Evolutionary conservation across 208 protist species (phyloP).

Genomic region (Strigomonas galati): DNA sequence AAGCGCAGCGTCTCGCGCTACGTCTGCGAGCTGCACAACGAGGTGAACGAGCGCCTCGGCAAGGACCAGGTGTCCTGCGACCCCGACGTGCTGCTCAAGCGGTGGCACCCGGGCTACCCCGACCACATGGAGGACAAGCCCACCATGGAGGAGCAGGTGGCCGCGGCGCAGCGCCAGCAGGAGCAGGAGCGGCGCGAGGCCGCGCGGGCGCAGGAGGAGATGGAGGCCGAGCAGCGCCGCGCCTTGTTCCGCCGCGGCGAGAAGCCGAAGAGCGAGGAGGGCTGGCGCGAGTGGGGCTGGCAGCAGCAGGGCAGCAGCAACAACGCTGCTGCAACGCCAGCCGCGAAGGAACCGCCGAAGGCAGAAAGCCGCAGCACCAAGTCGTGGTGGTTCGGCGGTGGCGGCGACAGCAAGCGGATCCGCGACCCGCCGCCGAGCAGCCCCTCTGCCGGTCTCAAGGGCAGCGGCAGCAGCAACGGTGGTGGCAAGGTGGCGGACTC

Average conservation of each 20-base stretch:
- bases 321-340: background rate
- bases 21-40: slow-evolving; percentile 88
- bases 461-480: background rate
- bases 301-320: slow-evolving; percentile 11
- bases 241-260: background rate
- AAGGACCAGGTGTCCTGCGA: slow-evolving; percentile 78
- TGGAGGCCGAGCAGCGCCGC: slow-evolving; percentile 8
- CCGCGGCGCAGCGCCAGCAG: slow-evolving; percentile 18
- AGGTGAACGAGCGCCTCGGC: slow-evolving; percentile 72
- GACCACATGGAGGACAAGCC: slow-evolving; percentile 76
- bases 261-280: background rate
- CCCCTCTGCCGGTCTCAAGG: background rate
- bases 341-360: background rate
- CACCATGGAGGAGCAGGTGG: slow-evolving; percentile 60
- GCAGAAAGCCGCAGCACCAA: slow-evolving; percentile 6
- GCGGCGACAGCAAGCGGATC: slow-evolving; percentile 3
- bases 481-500: slow-evolving; percentile 30
- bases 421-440: background rate
- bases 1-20: slow-evolving; percentile 71
- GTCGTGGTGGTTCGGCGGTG: slow-evolving; percentile 1
- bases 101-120: slow-evolving; percentile 88
- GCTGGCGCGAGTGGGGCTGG: background rate
- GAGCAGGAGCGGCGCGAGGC: slow-evolving; percentile 9
- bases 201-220: slow-evolving; percentile 12
- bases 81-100: slow-evolving; percentile 58